A percentile compares a stretch with the other conserved stretches of the same genome.
Conservation (phyloP, 306 rosid genomes). For the Pyrus pyrifolia region DNA sequence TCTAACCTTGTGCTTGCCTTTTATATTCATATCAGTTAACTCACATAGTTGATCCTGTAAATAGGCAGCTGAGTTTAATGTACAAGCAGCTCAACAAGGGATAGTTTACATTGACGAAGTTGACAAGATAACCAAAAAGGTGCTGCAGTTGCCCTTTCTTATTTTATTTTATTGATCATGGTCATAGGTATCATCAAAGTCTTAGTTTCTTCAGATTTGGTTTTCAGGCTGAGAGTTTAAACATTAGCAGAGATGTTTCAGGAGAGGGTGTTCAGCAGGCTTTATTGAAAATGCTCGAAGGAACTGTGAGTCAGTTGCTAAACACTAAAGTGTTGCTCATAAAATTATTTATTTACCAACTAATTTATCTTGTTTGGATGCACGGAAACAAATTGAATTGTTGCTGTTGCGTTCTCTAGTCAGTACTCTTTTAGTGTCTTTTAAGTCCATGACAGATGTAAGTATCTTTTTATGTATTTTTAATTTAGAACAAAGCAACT, state of each 20-base stretch:
- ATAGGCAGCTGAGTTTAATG: constrained; percentile 96
- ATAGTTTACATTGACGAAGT: constrained; percentile 96
- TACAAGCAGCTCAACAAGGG: constrained; percentile 98
- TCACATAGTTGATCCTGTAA: constrained; percentile 16
- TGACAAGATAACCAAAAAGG: constrained; percentile 99
- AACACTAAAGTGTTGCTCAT: constrained; percentile 6
- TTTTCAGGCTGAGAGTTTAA: constrained; percentile 87
- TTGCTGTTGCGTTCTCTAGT: neutral
- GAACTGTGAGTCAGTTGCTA: constrained; percentile 69
- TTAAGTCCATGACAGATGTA: neutral
- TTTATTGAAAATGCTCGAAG: constrained; percentile 92
- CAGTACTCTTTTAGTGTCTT: neutral
- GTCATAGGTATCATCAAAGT: constrained; percentile 4
- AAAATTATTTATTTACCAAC: constrained; percentile 2
- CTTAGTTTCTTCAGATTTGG: neutral
- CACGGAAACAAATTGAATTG: neutral
- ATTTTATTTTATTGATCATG: constrained; percentile 2
- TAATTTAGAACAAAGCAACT: neutral
- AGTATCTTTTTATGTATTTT: neutral
- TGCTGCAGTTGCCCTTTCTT: constrained; percentile 10
- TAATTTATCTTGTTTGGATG: neutral
- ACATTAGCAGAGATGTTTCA: constrained; percentile 93
- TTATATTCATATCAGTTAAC: constrained; percentile 1
- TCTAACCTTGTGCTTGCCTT: neutral
- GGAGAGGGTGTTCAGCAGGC: constrained; percentile 99